Conservation (phyloP, 805 yeast genomes). For the Barnettozyma pratensis region DNA sequence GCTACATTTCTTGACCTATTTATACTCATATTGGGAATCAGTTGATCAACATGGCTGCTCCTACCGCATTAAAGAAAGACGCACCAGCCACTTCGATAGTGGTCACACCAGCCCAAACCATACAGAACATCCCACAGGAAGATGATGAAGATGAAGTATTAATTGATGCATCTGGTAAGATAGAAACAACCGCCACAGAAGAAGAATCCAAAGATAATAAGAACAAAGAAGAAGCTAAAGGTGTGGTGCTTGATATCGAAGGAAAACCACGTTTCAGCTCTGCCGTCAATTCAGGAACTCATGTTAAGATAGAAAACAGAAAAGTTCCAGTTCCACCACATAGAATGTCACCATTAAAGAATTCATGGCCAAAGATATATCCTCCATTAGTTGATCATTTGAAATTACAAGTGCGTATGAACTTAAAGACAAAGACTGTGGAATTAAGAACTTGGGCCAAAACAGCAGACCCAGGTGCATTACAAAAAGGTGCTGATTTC, state of each 20-base stretch:
- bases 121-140: constrained; percentile 14
- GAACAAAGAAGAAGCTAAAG: constrained; percentile 23
- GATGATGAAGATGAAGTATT: constrained; percentile 34
- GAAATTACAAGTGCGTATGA: constrained; percentile 95
- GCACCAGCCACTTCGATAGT: constrained; percentile 1
- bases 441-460: constrained; percentile 76
- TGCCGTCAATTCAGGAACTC: constrained; percentile 53
- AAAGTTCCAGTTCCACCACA: constrained; percentile 96
- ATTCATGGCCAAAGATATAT: constrained; percentile 88
- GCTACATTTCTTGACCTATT: no score
- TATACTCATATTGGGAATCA: no score
- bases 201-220: constrained; percentile 14
- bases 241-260: constrained; percentile 55
- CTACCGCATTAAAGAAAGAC: constrained; percentile 31
- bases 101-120: constrained; percentile 1
- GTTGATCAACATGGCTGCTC: constrained; percentile 38
- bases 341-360: constrained; percentile 90
- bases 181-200: constrained; percentile 9
- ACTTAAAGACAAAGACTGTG: constrained; percentile 78
- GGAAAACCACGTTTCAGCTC: constrained; percentile 86
- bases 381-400: constrained; percentile 95
- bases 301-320: constrained; percentile 78
- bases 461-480: constrained; percentile 88
- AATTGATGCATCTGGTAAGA: constrained; percentile 32
- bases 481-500: constrained; percentile 97